Base-by-base conservation (phyloP, 352 stramenopile genomes). In the Pythium biforme region DNA sequence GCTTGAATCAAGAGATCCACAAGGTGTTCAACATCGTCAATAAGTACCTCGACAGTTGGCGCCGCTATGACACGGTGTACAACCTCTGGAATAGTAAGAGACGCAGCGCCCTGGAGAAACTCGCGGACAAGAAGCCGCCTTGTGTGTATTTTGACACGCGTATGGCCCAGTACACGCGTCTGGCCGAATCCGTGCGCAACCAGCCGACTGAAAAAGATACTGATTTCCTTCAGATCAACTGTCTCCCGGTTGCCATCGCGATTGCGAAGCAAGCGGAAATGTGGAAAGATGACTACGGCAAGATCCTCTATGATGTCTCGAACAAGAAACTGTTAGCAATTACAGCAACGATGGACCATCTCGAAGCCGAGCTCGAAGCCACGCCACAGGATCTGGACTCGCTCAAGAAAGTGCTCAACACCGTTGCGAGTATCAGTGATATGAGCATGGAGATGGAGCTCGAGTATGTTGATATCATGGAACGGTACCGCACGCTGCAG, bases 151-250 rank as follows among this genome's bases (percentile, higher is more conserved):
- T 98, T 69, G 95, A 98, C 55, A 95, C 87, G 23, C 79, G 89
- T 20, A 97, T 98, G 76, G 84, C 87, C 1, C 83, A 94, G 61
- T 98, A 97, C 65, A 88, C 87, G 9, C 74, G 84, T 2, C 69
- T 98, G 0, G 87, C 89, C 11, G 88, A 98, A 47, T 95, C 83
- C 7, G 90, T 96, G 23, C 76, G 88, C 9, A 90, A 81, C 29
- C 91, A 97, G 61, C 86, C 89, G 8, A 96, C 86, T 0, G 83
- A 96, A 39, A 97, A 98, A 66, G 92, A 98, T 62, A 96, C 97
- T 0, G 92, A 98, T 55, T 98, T 98, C 50, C 67, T 98, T 14
- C 90, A 95, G 64, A 95, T 98, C 55, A 96, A 98, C 66, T 98
- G 86, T 64, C 64, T 94, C 4, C 76, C 85, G 0, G 89, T 98